Conservation (phyloP, 208 protist species). For the Angomonas ambiguus region DNA sequence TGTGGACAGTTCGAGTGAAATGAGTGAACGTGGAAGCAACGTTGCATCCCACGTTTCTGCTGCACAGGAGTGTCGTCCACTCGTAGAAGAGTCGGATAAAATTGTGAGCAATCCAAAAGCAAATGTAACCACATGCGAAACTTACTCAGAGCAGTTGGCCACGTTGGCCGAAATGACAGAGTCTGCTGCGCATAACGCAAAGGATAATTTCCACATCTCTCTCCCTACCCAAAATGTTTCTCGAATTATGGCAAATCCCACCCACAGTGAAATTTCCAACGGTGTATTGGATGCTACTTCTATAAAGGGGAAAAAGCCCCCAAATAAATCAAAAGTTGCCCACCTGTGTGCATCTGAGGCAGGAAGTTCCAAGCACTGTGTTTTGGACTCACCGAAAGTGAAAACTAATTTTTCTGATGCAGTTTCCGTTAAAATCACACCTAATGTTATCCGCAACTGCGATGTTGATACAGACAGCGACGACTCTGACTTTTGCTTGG, state of each 20-base stretch:
- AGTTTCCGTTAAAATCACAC: too few relatives aligned
- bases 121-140: neutral
- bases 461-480: too few relatives aligned
- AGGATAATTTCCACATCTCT: neutral
- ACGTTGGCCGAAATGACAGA: neutral
- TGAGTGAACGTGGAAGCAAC: neutral
- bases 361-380: neutral
- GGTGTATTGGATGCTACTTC: neutral
- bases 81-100: neutral
- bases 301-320: neutral
- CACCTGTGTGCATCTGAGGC: slow-evolving; percentile 1
- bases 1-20: neutral
- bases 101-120: neutral
- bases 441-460: too few relatives aligned
- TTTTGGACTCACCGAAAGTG: neutral
- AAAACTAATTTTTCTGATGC: neutral
- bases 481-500: neutral
- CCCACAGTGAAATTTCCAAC: neutral
- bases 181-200: neutral
- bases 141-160: neutral
- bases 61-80: neutral
- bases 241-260: neutral
- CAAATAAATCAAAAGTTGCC: neutral
- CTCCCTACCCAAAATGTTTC: neutral
- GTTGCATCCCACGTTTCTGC: slow-evolving; percentile 2